Base-by-base conservation (phyloP, 2,329 filamentous ascomycete species). In the Microcera coccophila region DNA sequence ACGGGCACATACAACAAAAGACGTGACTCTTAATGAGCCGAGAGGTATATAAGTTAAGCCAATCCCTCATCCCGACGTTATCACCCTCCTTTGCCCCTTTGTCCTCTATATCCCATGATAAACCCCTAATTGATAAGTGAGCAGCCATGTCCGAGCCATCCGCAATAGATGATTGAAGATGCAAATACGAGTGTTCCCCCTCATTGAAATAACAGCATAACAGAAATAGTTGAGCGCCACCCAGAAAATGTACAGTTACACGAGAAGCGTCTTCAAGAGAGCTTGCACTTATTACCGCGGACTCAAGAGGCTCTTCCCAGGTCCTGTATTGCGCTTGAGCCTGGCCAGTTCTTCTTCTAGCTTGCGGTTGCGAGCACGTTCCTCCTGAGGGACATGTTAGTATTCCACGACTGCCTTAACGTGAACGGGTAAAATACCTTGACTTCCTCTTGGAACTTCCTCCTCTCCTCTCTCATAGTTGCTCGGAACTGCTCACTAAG, bases 401-500 rank as follows among this genome's bases (percentile, higher is more conserved):
- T n/a, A n/a, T n/a, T 12, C 39, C 38, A 17, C n/a, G 7, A 36
- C 17, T 16, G 33, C 12, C n/a, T 12, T 14, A 36, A 14, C 7
- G 8, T 21, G 10, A n/a, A 17, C 14, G 31, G 22, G n/a, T 31
- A 21, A 56, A 72, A 55, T 59, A 76, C 74, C 65, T 64, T 68
- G 31, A 78, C 57, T 45, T 76, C 75, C 49, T 78, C 74, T 49
- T 78, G 74, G 64, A 76, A 78, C 62, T 72, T 76, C 66, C 70
- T 76, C 50, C 75, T 69, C 64, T 78, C 75, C 57, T 76, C 74
- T 53, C 75, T 71, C 75, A 78, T 77, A 17, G 73, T 76, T 7
- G 70, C 64, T 36, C 75, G 62, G 63, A 78, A 78, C 61, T 78
- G 75, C 62, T 78, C 75, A 57, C 75, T 78, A 49, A 78, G 65